Evolutionary conservation across 768 basidiomycete genomes (phyloP), one percentile per base, ranked within the genome.

Genomic region (Macrolepiota albuminosa): DNA sequence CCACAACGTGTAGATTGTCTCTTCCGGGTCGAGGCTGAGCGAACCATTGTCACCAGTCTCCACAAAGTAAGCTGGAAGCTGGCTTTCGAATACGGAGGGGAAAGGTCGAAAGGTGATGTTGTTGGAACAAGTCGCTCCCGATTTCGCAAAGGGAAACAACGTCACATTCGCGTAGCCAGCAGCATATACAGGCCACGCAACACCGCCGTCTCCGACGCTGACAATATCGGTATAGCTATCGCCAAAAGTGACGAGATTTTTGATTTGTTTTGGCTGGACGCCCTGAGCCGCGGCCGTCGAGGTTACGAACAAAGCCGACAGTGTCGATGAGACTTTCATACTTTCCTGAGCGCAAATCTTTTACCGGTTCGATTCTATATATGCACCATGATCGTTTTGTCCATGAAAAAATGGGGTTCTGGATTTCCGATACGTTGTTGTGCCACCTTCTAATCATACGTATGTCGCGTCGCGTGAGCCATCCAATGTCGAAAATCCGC

Each of bases 81-180:
- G 80, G 67, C 75, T 77, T 66, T 83, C 83, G 62, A 84, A 81
- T 37, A 88, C 67, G 0, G 84, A 77, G 0, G 86, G 86, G 69
- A 80, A 86, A 1, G 82, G 80, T 9, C 83, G 73, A 66, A 73
- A 74, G 10, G 85, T 87, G 63, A 87, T 71, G 42, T 80, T 76
- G 67, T 88, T 87, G 2, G 84, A 86, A 68, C 87, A 89, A 0
- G 84, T 83, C 9, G 84, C 87, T 0, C 87, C 87, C 0, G 84
- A 76, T 10, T 76, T 74, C 0, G 87, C 86, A 67, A 82, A 86
- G 6, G 84, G 82, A 69, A 78, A 81, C 8, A 87, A 75, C 29
- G 75, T 69, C 56, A 84, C 77, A 26, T 76, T 66, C 1, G 84
- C 81, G 57, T 86, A 85, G 34, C 74, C 77, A 2, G 84, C 79